Percentiles rank a stretch among this genome's conserved stretches.
Conservation (phyloP, 176 grass and related monocot species). For the Triticum monococcum region DNA sequence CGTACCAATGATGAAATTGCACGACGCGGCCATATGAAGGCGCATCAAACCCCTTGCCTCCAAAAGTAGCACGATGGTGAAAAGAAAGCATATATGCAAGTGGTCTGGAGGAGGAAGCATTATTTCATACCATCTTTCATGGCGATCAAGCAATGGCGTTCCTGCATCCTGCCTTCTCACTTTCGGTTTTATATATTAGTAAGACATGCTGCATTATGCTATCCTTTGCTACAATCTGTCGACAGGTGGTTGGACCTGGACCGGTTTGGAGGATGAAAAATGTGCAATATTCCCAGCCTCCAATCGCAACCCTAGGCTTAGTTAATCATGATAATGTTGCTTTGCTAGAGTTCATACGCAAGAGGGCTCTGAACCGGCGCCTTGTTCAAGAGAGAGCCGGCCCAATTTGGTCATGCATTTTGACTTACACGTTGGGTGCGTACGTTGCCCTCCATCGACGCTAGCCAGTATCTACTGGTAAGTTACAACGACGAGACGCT, state of each 20-base stretch:
- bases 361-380: background rate
- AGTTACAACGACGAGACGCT: background rate
- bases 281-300: background rate
- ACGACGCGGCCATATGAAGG: background rate
- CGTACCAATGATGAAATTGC: slow-evolving; percentile 27
- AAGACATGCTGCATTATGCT: background rate
- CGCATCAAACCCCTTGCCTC: slow-evolving; percentile 1
- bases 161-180: background rate
- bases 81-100: background rate
- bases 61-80: slow-evolving; percentile 7
- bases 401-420: background rate
- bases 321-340: background rate
- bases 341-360: slow-evolving; percentile 16
- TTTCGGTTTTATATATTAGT: background rate
- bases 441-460: background rate
- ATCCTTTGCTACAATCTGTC: background rate
- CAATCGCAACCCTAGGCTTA: background rate
- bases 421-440: background rate
- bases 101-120: background rate
- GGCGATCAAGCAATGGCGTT: slow-evolving; percentile 3
- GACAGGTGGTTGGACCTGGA: background rate
- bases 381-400: background rate
- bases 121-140: background rate
- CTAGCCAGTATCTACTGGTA: background rate
- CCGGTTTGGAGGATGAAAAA: background rate